Percentiles rank a stretch among this genome's conserved stretches.
Conservation (phyloP, 164 flowering plant genomes). For the Vitis cinerea region DNA sequence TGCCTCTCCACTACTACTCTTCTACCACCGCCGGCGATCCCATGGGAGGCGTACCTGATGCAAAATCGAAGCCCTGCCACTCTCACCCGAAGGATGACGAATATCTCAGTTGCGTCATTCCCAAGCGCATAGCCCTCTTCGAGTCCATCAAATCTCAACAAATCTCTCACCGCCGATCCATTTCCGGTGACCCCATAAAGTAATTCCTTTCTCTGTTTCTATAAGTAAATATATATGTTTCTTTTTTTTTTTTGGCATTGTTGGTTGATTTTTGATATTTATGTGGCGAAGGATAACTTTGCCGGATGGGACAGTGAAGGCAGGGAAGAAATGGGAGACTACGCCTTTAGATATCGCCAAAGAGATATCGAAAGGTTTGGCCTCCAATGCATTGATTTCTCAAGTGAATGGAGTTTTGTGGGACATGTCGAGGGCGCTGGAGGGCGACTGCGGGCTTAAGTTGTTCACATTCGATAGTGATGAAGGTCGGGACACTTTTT, state of each 20-base stretch:
- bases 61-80: too few relatives aligned
- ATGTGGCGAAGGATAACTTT: constrained; percentile 53
- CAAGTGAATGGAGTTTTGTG: constrained; percentile 80
- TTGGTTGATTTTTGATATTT: too few relatives aligned
- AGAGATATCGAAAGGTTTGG: constrained; percentile 69
- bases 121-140: constrained; percentile 66
- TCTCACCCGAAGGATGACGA: constrained; percentile 39
- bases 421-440: constrained; percentile 92
- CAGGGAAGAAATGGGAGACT: constrained; percentile 78
- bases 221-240: not conserved
- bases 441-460: constrained; percentile 74
- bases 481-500: constrained; percentile 91
- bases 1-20: too few relatives aligned
- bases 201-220: constrained; percentile 11
- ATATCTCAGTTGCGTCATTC: constrained; percentile 55
- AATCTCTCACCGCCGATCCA: constrained; percentile 30
- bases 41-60: too few relatives aligned
- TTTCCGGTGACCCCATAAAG: constrained; percentile 70
- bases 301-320: constrained; percentile 80
- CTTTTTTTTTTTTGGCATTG: not conserved
- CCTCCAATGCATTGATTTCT: constrained; percentile 67
- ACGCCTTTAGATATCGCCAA: constrained; percentile 72
- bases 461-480: constrained; percentile 69
- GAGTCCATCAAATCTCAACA: constrained; percentile 55
- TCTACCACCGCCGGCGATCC: too few relatives aligned